These are phyloP conservation scores for Gyromitra esculenta DNA, from an alignment of 2,329 filamentous ascomycete genomes.

Conservation along the genomic window DNA sequence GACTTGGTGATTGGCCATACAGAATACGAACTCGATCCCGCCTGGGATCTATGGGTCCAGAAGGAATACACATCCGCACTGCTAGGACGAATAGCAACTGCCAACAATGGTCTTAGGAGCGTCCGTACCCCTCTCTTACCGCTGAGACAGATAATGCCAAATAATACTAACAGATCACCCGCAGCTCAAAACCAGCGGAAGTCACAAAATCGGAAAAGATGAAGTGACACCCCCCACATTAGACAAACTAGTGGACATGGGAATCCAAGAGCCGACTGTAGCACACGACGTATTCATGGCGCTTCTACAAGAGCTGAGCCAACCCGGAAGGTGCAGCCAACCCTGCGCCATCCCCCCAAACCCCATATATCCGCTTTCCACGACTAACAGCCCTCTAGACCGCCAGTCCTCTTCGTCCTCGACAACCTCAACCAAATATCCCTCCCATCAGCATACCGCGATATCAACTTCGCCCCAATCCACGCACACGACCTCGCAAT, in stretches of 20 bases:
- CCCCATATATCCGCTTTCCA: slow-evolving; percentile 60
- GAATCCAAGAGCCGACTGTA: slow-evolving; percentile 50
- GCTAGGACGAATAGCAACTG: slow-evolving; percentile 75
- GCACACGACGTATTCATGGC: slow-evolving; percentile 56
- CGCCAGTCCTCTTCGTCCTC: slow-evolving; percentile 76
- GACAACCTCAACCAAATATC: slow-evolving; percentile 87
- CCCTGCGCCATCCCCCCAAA: slow-evolving; percentile 61
- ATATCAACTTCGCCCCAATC: slow-evolving; percentile 74
- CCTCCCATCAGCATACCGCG: slow-evolving; percentile 78
- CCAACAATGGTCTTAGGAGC: slow-evolving; percentile 72
- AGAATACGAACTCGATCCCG: slow-evolving; percentile 72
- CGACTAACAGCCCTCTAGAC: slow-evolving; percentile 63
- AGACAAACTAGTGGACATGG: slow-evolving; percentile 47
- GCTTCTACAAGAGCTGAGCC: slow-evolving; percentile 53
- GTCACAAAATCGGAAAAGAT: slow-evolving; percentile 41
- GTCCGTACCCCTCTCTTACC: slow-evolving; percentile 62
- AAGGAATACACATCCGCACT: slow-evolving; percentile 79
- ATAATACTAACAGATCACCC: not conserved
- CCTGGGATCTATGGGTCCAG: slow-evolving; percentile 79
- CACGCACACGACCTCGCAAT: slow-evolving; percentile 87
- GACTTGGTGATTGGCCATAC: slow-evolving; percentile 83
- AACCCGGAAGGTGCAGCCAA: slow-evolving; percentile 49
- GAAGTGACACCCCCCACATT: slow-evolving; percentile 39
- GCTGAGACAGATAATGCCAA: slow-evolving; percentile 7
- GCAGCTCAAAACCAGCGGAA: slow-evolving; percentile 18